A percentile compares a stretch with the other conserved stretches of the same genome.
phyloP scores from a whole-genome alignment of 495 filamentous ascomycete genomes.

The Geoglossum glabrum region DNA sequence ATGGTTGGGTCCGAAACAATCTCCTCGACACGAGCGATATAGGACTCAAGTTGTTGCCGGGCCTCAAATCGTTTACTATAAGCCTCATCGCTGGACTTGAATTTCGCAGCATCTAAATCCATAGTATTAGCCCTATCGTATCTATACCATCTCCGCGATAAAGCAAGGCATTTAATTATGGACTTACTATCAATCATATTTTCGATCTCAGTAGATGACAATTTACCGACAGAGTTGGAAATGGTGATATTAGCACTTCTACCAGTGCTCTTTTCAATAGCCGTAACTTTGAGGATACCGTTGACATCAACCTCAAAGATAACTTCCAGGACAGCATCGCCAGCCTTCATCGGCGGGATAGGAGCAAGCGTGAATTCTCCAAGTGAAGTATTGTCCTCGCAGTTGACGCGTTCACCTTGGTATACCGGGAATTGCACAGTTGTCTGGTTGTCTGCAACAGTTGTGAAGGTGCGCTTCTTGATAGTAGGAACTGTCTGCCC shows the following conservation, averaged over 20 bases:
- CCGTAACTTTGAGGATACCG: constrained; percentile 99
- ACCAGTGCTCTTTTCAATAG: constrained; percentile 96
- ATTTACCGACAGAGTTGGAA: constrained; percentile 98
- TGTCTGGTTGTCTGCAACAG: constrained; percentile 87
- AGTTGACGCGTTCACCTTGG: constrained; percentile 99
- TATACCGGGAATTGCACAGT: constrained; percentile 95
- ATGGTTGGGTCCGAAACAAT: constrained; percentile 91
- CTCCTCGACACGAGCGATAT: constrained; percentile 97
- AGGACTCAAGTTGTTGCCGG: constrained; percentile 94
- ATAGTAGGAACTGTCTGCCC: constrained; percentile 82
- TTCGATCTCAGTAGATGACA: constrained; percentile 87
- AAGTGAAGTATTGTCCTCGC: constrained; percentile 96
- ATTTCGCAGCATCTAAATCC: constrained; percentile 71
- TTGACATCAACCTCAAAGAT: constrained; percentile 99
- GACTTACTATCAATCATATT: constrained; percentile 75
- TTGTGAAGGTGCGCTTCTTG: constrained; percentile 95
- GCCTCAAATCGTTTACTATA: constrained; percentile 99
- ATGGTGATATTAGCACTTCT: constrained; percentile 99
- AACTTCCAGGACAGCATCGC: constrained; percentile 91
- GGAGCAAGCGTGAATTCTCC: constrained; percentile 97
- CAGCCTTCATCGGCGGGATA: constrained; percentile 92
- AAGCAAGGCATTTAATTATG: not conserved
- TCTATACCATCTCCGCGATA: not conserved
- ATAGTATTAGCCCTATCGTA: constrained; percentile 9
- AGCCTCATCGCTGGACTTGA: constrained; percentile 93